Evolutionary conservation across 805 yeast species (phyloP), one percentile per base, ranked within the genome.

Genomic region (Candida coquimbonensis): DNA sequence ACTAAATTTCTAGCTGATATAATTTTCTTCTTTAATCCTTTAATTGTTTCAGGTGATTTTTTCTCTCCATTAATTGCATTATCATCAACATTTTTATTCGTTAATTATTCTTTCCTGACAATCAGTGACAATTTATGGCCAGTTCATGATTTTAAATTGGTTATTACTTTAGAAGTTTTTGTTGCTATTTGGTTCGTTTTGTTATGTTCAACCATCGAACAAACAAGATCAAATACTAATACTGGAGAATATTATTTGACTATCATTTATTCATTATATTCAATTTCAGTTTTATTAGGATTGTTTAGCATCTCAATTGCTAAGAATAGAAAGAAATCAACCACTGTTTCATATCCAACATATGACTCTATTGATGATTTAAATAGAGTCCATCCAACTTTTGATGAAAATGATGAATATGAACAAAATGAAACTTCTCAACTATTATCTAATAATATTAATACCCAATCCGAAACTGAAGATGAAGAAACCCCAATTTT

Each of bases 141-240:
- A 1, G 70, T 73, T 17, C 75, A 72, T 48, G 82, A 80, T 53
- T 80, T 79, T 53, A 83, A 85, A 57, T 70, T 82, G 45, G 67
- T 79, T 17, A 67, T 75, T 3, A 59, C 81, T 3, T 54, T 81
- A 21, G 83, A 84, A 60, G 62, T 77, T 12, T 73, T 81, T 32
- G 60, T 75, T 33, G 48, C 75, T 4, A 65, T 74, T 47, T 88
- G 96, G 95, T 44, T 72, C 1, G 53, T 65, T 0, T 67, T 83
- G 44, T 56, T 81, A 3, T 68, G 73, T 43, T 62, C 72, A 13
- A 81, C 85, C 9, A 68, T 76, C 24, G 57, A 72, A 26, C 70
- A 73, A 39, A 72, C 74, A 51, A 63, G 68, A 1, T 66, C 70
- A 35, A 72, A 66, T 72, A 49, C 43, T 26, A 53, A 54, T 19